These are phyloP conservation scores for Areca catechu DNA, from an alignment of 176 grass and related monocot species.

Conservation along the genomic window DNA sequence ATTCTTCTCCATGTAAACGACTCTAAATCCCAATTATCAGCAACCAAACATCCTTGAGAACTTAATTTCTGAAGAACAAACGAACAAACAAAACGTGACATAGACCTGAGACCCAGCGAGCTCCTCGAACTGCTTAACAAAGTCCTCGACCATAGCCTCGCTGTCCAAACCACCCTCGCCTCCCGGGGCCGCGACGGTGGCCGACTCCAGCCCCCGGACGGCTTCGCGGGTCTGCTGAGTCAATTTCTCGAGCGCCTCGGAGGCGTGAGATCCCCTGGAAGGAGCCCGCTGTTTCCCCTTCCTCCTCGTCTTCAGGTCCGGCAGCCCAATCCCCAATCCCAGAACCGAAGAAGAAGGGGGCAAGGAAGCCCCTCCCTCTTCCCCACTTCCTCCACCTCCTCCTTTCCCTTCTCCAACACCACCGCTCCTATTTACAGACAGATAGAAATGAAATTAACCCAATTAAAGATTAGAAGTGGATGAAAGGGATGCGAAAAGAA, in stretches of 20 bases:
- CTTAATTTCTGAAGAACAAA: too few species aligned
- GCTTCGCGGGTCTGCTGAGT: constrained; percentile 84
- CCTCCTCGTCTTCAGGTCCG: constrained; percentile 48
- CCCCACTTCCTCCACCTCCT: neutral
- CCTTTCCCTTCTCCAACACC: constrained; percentile 1
- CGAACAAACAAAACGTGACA: neutral
- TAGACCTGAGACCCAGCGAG: constrained; percentile 68
- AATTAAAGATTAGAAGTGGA: neutral
- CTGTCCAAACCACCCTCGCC: constrained; percentile 33
- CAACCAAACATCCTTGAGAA: too few species aligned
- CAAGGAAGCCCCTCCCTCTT: neutral
- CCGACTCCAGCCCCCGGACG: constrained; percentile 74
- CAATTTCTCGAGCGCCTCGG: constrained; percentile 88
- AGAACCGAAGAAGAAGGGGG: constrained; percentile 9
- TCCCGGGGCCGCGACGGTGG: constrained; percentile 15
- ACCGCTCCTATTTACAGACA: constrained; percentile 6
- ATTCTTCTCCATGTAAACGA: too few species aligned
- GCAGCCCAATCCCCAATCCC: constrained; percentile 59
- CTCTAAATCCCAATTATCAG: too few species aligned
- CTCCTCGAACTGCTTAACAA: constrained; percentile 99
- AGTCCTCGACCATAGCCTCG: constrained; percentile 89
- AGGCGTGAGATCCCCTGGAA: constrained; percentile 39
- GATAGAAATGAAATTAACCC: neutral
- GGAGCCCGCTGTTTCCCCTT: constrained; percentile 41
- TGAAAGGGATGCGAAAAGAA: neutral